Evolutionary conservation across 163 green algal genomes (phyloP), one percentile per base, ranked within the genome.

Genomic region (Scenedesmus sp.): DNA sequence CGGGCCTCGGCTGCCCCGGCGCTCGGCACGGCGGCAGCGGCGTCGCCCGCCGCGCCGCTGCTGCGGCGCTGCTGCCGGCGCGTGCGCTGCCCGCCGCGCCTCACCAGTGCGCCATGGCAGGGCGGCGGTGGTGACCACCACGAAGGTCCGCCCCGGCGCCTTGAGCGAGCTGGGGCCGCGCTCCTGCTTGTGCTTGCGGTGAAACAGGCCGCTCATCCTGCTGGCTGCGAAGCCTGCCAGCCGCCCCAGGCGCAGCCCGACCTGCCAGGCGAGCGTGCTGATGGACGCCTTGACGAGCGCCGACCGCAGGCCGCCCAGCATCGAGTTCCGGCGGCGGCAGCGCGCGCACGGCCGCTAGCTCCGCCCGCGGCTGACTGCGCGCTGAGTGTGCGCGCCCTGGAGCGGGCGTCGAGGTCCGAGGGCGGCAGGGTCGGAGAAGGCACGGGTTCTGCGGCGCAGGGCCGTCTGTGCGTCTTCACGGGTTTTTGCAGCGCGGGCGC

Each of bases 41-140:
- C 22, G 34, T 70, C 34, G 11, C 34, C n/a, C 36, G 6, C 24
- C 5, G 18, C 48, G 22, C n/a, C 11, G 28, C 18, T 4, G 36
- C 36, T 65, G 20, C 24, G 42, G 22, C 51, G 44, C 31, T 58
- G 64, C 47, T 29, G 11, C 6, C 11, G n/a, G 15, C 31, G 24
- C 13, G 33, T 33, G n/a, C 18, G n/a, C 3, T 51, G 36, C n/a
- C n/a, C 24, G 14, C 5, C 62, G 34, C 20, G 6, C 28, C 60
- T 13, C 39, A 81, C 74, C 75, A 47, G 95, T 98, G 84, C 97
- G 94, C 95, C 95, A 98, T 17, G 95, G 95, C 48, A 98, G 88
- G 17, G 88, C 80, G 10, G 95, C 95, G 11, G 95, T 98, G 33
- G 94, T 97, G 11, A 98, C 92, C 31, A 98, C 93, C 36, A 86